These are phyloP conservation scores for Mycosphaerella sp. DNA, from an alignment of 2,329 filamentous ascomycete species.

Conservation along the genomic window DNA sequence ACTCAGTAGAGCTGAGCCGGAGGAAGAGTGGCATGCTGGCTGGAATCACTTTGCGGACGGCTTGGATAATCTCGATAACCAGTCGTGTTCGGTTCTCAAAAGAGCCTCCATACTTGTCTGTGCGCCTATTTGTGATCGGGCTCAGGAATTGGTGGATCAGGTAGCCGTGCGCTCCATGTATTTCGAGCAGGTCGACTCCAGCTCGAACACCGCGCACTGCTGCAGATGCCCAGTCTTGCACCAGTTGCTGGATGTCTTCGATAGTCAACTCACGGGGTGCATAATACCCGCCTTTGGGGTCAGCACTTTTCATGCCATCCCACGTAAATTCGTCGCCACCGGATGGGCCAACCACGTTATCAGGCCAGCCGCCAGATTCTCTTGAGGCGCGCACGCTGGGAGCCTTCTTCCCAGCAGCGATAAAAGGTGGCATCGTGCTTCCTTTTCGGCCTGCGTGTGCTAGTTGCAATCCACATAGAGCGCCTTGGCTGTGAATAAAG, in stretches of 20 bases:
- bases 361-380: conserved; percentile 48
- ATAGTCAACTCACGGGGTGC: conserved; percentile 50
- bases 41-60: conserved; percentile 53
- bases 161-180: conserved; percentile 76
- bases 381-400: conserved; percentile 48
- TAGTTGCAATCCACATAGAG: conserved; percentile 71
- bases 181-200: conserved; percentile 71
- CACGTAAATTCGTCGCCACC: conserved; percentile 39
- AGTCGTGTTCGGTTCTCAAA: conserved; percentile 67
- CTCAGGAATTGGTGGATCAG: conserved; percentile 64
- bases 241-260: conserved; percentile 60
- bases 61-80: conserved; percentile 56
- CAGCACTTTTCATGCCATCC: conserved; percentile 31
- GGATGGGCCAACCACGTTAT: conserved; percentile 52
- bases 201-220: conserved; percentile 50
- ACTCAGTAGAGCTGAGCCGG: conserved; percentile 66
- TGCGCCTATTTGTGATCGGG: conserved; percentile 61
- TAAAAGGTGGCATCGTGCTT: conserved; percentile 56
- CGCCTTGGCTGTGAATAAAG: conserved; percentile 70
- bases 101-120: conserved; percentile 59
- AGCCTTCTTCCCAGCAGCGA: conserved; percentile 36
- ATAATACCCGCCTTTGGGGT: conserved; percentile 34
- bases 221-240: conserved; percentile 57
- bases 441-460: conserved; percentile 68
- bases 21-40: conserved; percentile 64